Percentiles rank a stretch among this genome's conserved stretches.
Evolutionary conservation across 495 filamentous ascomycete species (phyloP).

Genomic region (Penicillium robsamsonii): DNA sequence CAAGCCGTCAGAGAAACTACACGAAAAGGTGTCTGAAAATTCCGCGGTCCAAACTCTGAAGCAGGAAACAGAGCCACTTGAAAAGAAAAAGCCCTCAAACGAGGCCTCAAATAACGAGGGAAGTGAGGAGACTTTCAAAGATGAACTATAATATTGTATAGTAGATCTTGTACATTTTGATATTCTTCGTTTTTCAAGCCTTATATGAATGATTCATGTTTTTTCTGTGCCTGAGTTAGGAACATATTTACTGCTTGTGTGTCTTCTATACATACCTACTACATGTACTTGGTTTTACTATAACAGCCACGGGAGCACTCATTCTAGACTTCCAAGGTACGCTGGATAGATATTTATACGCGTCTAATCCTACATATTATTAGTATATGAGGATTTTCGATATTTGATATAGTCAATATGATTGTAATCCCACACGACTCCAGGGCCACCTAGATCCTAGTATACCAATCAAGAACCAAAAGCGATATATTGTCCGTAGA

Average conservation of each 20-base stretch:
- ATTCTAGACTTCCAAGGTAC: no score
- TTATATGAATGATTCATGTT: not conserved
- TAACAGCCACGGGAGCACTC: not conserved
- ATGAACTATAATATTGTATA: slow-evolving; percentile 48
- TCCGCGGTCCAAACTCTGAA: not conserved
- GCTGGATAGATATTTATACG: no score
- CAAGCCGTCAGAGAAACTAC: slow-evolving; percentile 13
- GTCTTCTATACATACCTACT: not conserved
- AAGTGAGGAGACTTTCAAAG: slow-evolving; percentile 54
- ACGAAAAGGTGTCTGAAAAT: not conserved
- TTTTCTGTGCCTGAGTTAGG: not conserved
- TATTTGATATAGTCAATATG: no score
- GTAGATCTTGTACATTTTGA: slow-evolving; percentile 9
- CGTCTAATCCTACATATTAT: no score
- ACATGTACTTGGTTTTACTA: not conserved
- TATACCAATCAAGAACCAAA: not conserved
- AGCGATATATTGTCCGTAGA: not conserved
- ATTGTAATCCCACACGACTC: not conserved
- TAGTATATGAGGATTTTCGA: no score
- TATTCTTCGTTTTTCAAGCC: not conserved
- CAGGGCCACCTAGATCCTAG: not conserved
- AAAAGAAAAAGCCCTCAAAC: slow-evolving; percentile 19
- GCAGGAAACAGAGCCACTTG: slow-evolving; percentile 3
- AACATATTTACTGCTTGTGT: not conserved
- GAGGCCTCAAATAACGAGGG: slow-evolving; percentile 31